Conservation (phyloP, 2,329 filamentous ascomycete species). For the Fusarium sp. region DNA sequence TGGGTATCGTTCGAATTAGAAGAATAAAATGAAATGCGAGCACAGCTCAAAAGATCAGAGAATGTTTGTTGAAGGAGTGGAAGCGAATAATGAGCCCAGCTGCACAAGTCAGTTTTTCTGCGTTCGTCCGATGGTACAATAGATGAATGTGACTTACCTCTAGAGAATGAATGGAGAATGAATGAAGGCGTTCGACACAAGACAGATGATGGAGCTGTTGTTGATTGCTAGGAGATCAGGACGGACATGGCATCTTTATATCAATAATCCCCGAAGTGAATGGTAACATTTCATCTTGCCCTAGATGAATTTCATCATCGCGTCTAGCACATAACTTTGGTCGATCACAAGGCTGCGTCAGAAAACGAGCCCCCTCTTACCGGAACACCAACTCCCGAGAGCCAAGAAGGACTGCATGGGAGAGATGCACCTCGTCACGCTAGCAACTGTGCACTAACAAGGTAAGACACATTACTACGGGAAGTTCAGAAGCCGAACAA, state of each 20-base stretch:
- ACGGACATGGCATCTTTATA: conserved; percentile 13
- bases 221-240: background rate
- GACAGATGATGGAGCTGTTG: background rate
- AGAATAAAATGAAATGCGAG: conserved; percentile 25
- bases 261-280: background rate
- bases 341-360: conserved; percentile 10
- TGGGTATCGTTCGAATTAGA: conserved; percentile 22
- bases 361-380: conserved; percentile 9
- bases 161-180: conserved; percentile 36
- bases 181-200: conserved; percentile 14
- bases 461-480: background rate
- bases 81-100: conserved; percentile 36
- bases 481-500: background rate
- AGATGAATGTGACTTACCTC: conserved; percentile 21
- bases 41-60: conserved; percentile 35
- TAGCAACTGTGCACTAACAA: background rate
- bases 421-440: background rate
- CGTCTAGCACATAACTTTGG: background rate
- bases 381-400: conserved; percentile 19
- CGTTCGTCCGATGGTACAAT: background rate
- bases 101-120: background rate
- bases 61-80: conserved; percentile 23
- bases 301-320: background rate
- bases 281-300: background rate
- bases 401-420: background rate